Conservation (phyloP, 805 yeast genomes). For the Teunomyces panamensis region DNA sequence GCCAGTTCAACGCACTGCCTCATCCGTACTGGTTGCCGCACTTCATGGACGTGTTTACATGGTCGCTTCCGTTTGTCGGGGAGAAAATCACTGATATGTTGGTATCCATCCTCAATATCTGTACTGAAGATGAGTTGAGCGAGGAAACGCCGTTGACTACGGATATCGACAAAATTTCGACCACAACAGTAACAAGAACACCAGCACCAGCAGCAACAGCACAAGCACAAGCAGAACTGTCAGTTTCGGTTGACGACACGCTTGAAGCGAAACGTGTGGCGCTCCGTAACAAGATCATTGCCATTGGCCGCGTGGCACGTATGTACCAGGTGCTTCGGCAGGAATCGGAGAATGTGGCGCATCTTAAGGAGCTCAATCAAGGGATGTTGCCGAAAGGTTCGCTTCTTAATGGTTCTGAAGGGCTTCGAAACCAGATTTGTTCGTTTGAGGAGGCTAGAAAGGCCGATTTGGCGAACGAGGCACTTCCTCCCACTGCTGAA, state of each 20-base stretch:
- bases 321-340: conserved; percentile 87
- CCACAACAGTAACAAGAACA: conserved; percentile 24
- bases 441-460: conserved; percentile 80
- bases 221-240: background rate
- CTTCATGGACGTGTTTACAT: conserved; percentile 94
- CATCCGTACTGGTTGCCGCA: conserved; percentile 98
- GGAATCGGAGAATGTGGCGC: conserved; percentile 82
- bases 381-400: conserved; percentile 87
- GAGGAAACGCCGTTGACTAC: conserved; percentile 60
- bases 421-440: conserved; percentile 62
- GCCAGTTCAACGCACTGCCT: conserved; percentile 89
- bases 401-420: conserved; percentile 77
- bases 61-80: conserved; percentile 97
- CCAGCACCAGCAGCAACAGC: conserved; percentile 12
- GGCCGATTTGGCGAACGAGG: conserved; percentile 82
- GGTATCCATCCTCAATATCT: conserved; percentile 82
- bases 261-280: conserved; percentile 45
- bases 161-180: conserved; percentile 11
- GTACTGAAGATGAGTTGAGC: conserved; percentile 92
- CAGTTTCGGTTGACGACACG: conserved; percentile 14
- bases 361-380: conserved; percentile 67
- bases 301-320: conserved; percentile 93
- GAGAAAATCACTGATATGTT: conserved; percentile 94
- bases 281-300: conserved; percentile 82
- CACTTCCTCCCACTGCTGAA: conserved; percentile 76